Conservation (phyloP, 148 eudicot species). For the Camellia sinensis region DNA sequence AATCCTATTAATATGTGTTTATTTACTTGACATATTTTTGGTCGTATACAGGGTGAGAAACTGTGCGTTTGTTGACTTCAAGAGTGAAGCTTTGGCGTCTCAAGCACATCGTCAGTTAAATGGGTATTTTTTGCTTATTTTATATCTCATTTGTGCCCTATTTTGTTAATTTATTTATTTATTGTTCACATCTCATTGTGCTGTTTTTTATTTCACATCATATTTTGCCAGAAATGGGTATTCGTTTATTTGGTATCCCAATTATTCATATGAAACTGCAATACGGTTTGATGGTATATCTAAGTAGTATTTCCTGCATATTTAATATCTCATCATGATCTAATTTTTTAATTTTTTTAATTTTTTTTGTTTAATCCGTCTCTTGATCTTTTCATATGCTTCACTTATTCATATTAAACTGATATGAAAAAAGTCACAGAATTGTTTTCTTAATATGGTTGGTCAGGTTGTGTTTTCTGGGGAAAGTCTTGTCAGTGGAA, state of each 20-base stretch:
- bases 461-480: conserved; percentile 73
- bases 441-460: conserved; percentile 8
- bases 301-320: background rate
- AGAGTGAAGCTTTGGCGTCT: conserved; percentile 60
- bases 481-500: conserved; percentile 81
- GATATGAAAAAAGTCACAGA: background rate
- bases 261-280: conserved; percentile 4
- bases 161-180: background rate
- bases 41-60: conserved; percentile 54
- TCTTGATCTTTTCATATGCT: background rate
- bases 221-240: conserved; percentile 46
- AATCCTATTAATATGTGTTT: background rate
- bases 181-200: background rate
- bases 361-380: background rate
- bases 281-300: background rate
- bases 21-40: background rate
- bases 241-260: background rate
- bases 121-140: conserved; percentile 29
- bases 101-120: conserved; percentile 81
- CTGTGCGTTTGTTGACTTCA: conserved; percentile 87
- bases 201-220: conserved; percentile 29
- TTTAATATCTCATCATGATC: background rate
- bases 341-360: background rate
- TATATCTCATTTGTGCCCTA: background rate
- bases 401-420: background rate